Evolutionary conservation across 352 stramenopile species (phyloP).

Genomic region (Globisporangium irregulare): DNA sequence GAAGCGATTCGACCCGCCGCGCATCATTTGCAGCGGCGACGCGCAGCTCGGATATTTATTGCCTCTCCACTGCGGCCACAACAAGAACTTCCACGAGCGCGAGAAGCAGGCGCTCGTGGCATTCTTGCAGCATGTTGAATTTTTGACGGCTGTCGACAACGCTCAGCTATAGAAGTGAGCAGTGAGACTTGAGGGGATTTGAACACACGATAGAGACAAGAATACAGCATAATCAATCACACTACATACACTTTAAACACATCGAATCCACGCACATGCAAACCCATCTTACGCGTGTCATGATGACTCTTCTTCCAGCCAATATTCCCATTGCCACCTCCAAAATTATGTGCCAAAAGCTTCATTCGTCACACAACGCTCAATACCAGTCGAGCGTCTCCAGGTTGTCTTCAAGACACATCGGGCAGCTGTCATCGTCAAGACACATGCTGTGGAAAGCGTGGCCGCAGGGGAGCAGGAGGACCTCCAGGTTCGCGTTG

Average conservation of each 20-base stretch:
- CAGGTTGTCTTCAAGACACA: constrained; percentile 63
- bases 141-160: constrained; percentile 16
- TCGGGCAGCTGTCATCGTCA: constrained; percentile 55
- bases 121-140: constrained; percentile 51
- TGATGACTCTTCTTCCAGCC: not conserved
- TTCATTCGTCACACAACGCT: not conserved
- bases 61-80: constrained; percentile 80
- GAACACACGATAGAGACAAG: constrained; percentile 2
- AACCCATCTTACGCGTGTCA: not conserved
- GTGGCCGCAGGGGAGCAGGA: constrained; percentile 76
- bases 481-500: constrained; percentile 72
- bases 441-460: constrained; percentile 72
- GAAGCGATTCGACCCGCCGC: constrained; percentile 15
- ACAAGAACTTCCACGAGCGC: constrained; percentile 75
- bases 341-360: constrained; percentile 9
- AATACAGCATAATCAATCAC: not conserved
- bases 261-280: not conserved
- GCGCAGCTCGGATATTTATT: constrained; percentile 53
- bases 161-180: not conserved
- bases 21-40: constrained; percentile 34
- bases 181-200: not conserved
- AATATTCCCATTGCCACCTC: not conserved
- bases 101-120: constrained; percentile 68
- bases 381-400: constrained; percentile 37
- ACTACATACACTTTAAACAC: constrained; percentile 4